A percentile compares a stretch with the other conserved stretches of the same genome.
phyloP scores from a whole-genome alignment of 148 eudicot genomes.

The Agrostemma githago region DNA sequence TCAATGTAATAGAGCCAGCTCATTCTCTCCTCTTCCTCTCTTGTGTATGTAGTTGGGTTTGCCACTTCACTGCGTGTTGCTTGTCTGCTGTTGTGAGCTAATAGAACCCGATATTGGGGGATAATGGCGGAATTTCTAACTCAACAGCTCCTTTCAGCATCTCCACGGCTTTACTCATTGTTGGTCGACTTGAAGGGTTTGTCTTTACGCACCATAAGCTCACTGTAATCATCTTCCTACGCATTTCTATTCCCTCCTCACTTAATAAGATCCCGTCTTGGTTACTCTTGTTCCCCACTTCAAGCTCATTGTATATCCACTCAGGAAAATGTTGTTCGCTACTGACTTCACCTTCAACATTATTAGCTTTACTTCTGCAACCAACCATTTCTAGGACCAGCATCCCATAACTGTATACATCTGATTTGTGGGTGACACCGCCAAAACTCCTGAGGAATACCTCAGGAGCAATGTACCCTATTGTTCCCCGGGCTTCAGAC shows the following conservation, averaged over 20 bases:
- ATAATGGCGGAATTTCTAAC: conserved; percentile 10
- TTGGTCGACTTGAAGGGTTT: conserved; percentile 39
- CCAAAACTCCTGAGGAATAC: conserved; percentile 28
- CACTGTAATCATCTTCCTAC: conserved; percentile 40
- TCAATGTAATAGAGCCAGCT: too few species aligned
- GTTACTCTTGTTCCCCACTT: conserved; percentile 14
- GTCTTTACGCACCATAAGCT: conserved; percentile 50
- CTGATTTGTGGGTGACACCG: conserved; percentile 29
- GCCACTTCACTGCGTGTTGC: neutral
- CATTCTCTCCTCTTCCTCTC: too few species aligned
- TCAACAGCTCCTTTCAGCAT: conserved; percentile 37
- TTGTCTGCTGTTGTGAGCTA: neutral
- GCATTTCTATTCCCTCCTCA: conserved; percentile 22
- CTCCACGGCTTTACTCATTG: conserved; percentile 38
- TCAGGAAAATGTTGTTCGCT: conserved; percentile 21
- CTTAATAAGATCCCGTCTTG: conserved; percentile 1
- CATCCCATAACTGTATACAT: conserved; percentile 30
- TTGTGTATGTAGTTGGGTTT: too few species aligned
- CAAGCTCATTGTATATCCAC: conserved; percentile 35
- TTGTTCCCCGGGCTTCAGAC: conserved; percentile 30
- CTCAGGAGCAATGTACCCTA: conserved; percentile 37
- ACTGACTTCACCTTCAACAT: neutral
- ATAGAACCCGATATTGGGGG: conserved; percentile 3
- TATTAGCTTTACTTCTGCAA: conserved; percentile 15
- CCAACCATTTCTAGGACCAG: conserved; percentile 29